A percentile compares a stretch with the other conserved stretches of the same genome.
Conservation (phyloP, 495 filamentous ascomycete genomes). For the Penicillium silybi region DNA sequence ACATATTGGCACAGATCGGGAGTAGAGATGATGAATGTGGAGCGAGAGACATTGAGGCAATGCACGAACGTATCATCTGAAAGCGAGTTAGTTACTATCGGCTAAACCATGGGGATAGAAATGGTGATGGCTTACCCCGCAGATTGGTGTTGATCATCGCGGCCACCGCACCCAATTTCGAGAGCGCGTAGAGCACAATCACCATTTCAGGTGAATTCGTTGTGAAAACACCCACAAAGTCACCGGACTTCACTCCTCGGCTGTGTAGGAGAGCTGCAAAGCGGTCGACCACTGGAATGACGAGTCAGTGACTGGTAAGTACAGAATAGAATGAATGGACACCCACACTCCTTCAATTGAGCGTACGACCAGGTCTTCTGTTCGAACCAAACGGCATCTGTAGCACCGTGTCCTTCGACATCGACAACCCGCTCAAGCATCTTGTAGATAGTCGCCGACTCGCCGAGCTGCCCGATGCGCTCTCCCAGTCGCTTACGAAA, state of each 20-base stretch:
- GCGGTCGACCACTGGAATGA: slow-evolving; percentile 37
- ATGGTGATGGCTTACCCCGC: slow-evolving; percentile 44
- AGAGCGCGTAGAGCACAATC: slow-evolving; percentile 74
- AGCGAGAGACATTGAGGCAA: slow-evolving; percentile 66
- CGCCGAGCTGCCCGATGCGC: slow-evolving; percentile 40
- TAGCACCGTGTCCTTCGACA: slow-evolving; percentile 29
- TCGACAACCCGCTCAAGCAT: slow-evolving; percentile 42
- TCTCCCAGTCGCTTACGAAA: slow-evolving; percentile 32
- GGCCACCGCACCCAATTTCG: slow-evolving; percentile 76
- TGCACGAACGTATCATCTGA: slow-evolving; percentile 66
- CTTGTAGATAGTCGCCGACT: slow-evolving; percentile 41
- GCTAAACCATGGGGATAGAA: background rate
- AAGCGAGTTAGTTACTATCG: background rate
- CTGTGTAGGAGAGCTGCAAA: slow-evolving; percentile 40
- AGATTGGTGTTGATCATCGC: slow-evolving; percentile 94
- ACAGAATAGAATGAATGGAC: background rate
- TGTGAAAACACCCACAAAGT: slow-evolving; percentile 46
- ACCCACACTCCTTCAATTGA: slow-evolving; percentile 45
- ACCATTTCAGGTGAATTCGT: slow-evolving; percentile 80
- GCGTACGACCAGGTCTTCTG: slow-evolving; percentile 47
- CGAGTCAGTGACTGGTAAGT: background rate
- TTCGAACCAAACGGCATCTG: slow-evolving; percentile 50
- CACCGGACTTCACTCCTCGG: slow-evolving; percentile 32
- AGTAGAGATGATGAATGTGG: slow-evolving; percentile 60
- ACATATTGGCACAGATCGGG: slow-evolving; percentile 43